Conservation (phyloP, 257 asterid species). For the Rubia yunnanensis region DNA sequence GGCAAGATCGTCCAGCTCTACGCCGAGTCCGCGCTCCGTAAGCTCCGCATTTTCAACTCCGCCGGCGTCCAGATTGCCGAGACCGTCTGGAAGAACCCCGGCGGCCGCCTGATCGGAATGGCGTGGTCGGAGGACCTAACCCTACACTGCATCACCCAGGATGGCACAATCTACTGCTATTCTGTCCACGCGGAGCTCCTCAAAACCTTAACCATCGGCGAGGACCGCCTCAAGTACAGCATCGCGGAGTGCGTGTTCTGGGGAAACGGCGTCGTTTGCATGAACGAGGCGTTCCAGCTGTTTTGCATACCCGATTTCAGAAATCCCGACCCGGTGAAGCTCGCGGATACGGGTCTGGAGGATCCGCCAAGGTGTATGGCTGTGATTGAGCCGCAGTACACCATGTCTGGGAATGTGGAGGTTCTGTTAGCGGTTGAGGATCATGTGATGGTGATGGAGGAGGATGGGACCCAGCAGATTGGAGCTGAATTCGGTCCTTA, state of each 20-base stretch:
- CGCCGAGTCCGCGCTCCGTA: conserved; percentile 87
- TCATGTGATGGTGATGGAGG: conserved; percentile 72
- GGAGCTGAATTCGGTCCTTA: conserved; percentile 70
- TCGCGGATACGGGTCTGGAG: conserved; percentile 73
- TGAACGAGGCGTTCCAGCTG: conserved; percentile 69
- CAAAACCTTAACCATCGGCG: conserved; percentile 54
- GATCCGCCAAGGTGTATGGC: conserved; percentile 84
- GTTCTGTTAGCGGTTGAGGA: conserved; percentile 75
- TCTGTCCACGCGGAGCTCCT: conserved; percentile 59
- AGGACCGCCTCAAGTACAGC: conserved; percentile 59
- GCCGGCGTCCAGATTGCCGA: conserved; percentile 71
- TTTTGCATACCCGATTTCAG: conserved; percentile 74
- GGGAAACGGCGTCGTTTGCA: conserved; percentile 86
- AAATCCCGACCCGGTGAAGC: conserved; percentile 46
- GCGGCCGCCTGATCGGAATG: conserved; percentile 75
- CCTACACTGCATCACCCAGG: conserved; percentile 80
- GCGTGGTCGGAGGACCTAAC: conserved; percentile 82
- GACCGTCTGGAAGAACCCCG: conserved; percentile 83
- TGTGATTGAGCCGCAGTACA: conserved; percentile 89
- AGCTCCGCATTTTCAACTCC: conserved; percentile 83
- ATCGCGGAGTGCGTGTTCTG: conserved; percentile 83
- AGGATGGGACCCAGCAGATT: conserved; percentile 73
- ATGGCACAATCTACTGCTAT: conserved; percentile 71
- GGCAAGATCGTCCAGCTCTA: conserved; percentile 90
- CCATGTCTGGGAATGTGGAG: conserved; percentile 95